Base-by-base conservation (phyloP, 208 protist genomes). In the Phytomonas francai region DNA sequence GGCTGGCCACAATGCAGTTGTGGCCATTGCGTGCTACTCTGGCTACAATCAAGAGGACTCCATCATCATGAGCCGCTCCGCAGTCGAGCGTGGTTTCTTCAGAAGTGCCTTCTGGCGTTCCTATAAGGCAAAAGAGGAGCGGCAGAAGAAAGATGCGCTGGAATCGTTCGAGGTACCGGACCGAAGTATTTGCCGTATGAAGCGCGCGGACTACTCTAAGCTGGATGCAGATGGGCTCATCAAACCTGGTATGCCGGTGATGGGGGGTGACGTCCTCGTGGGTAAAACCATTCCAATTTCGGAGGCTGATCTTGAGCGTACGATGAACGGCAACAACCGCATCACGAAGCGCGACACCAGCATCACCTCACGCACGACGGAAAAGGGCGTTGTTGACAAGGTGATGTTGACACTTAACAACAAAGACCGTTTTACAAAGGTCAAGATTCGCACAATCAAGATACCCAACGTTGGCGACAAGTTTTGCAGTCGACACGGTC, bases 21-120 rank as follows among this genome's bases (percentile, higher is more conserved):
- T 99, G 25, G 98, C 97, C n/a, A 98, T 99, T 42, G 97, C 99
- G 85, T 95, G 84, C 60, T 99, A 99, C 78, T 98, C 97, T 8
- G 99, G 99, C 6, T 99, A 99, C 86, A 98, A 99, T 89, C 99
- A 99, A 68, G 99, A 99, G 82, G 99, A 99, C 88, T 98, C 99
- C 9, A 74, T 99, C 5, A 94, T 99, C 33, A 87, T 99, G 61
- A 99, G 99, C 77, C 90, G 98, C 34, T 82, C 81, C 45, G 74
- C 84, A n/a, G 78, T 99, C 57, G 99, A 99, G 76, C 85, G 98
- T 49, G 98, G 98, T 45, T 98, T 97, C 72, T 97, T 97, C 59
- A 85, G 98, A 49, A 98, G 96, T 67, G 93, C 73, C 27, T 99
- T 99, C 73, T 98, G 74, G 86, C 86, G 74, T 51, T 94, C 64